A percentile compares a stretch with the other conserved stretches of the same genome.
These are phyloP conservation scores for Breviolum minutum DNA, from an alignment of 73 alveolate genomes.

Conservation along the genomic window DNA sequence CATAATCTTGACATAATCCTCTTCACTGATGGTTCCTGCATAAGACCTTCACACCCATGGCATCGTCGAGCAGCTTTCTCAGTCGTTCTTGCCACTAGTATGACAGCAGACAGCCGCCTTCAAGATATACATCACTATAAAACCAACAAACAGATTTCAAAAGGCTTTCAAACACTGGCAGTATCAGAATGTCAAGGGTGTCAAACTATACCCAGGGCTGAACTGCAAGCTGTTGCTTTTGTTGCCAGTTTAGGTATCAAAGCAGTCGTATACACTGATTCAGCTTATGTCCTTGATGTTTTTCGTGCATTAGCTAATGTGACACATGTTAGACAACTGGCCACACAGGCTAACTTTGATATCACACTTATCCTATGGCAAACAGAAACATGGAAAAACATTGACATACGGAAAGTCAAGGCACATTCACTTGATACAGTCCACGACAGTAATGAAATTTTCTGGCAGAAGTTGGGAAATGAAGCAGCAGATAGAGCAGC, in stretches of 20 bases:
- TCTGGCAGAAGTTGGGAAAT: background rate
- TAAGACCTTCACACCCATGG: background rate
- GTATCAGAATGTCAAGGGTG: background rate
- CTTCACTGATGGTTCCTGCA: background rate
- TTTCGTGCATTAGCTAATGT: background rate
- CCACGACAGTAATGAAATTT: no score
- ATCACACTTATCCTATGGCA: background rate
- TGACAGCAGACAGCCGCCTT: background rate
- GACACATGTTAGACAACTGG: background rate
- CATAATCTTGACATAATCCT: background rate
- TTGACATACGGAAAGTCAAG: background rate
- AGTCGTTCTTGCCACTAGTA: background rate
- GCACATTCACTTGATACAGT: background rate
- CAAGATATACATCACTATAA: no score
- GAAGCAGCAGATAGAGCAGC: background rate
- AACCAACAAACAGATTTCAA: background rate
- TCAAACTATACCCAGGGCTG: background rate
- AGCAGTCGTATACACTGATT: background rate
- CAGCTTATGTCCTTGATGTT: background rate
- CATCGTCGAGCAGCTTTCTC: background rate
- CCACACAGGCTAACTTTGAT: background rate
- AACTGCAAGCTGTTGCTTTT: background rate
- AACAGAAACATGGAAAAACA: no score
- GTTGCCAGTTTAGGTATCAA: background rate
- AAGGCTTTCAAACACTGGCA: background rate